phyloP scores from a whole-genome alignment of 208 protist genomes.

The Trypanosoma lewisi region DNA sequence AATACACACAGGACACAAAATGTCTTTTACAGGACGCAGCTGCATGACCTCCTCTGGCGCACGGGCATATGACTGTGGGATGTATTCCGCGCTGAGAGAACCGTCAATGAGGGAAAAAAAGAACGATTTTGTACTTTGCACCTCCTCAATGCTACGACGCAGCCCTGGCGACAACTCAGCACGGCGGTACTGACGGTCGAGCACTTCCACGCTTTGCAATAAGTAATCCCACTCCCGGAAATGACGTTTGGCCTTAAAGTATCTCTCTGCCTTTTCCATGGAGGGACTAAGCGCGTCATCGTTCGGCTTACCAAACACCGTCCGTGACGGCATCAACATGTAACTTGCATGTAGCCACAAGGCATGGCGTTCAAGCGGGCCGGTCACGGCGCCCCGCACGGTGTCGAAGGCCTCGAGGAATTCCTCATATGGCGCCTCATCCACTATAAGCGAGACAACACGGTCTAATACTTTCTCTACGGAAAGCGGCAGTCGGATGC shows the following conservation, averaged over 20 bases:
- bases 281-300: slow-evolving; percentile 65
- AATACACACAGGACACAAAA: slow-evolving; percentile 70
- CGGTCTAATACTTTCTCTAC: slow-evolving; percentile 51
- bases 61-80: slow-evolving; percentile 69
- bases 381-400: slow-evolving; percentile 75
- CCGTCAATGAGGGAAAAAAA: slow-evolving; percentile 87
- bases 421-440: slow-evolving; percentile 68
- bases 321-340: slow-evolving; percentile 62
- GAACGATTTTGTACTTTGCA: slow-evolving; percentile 69
- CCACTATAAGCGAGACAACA: slow-evolving; percentile 58
- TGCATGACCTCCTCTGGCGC: slow-evolving; percentile 70
- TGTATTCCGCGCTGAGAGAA: slow-evolving; percentile 56
- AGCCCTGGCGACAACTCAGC: slow-evolving; percentile 31
- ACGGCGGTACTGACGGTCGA: slow-evolving; percentile 70
- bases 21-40: slow-evolving; percentile 63
- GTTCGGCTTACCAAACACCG: slow-evolving; percentile 78
- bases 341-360: slow-evolving; percentile 86
- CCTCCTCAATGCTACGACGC: slow-evolving; percentile 46
- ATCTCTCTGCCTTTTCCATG: slow-evolving; percentile 45
- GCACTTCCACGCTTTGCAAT: slow-evolving; percentile 56
- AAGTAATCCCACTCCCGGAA: slow-evolving; percentile 75
- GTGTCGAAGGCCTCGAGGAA: slow-evolving; percentile 78
- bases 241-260: slow-evolving; percentile 47
- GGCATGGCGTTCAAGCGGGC: slow-evolving; percentile 75
- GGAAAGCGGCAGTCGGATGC: slow-evolving; percentile 58